Percentiles rank a stretch among this genome's conserved stretches.
These are phyloP conservation scores for Diddensiella transvaalensis DNA, from an alignment of 805 yeast genomes.

Conservation along the genomic window DNA sequence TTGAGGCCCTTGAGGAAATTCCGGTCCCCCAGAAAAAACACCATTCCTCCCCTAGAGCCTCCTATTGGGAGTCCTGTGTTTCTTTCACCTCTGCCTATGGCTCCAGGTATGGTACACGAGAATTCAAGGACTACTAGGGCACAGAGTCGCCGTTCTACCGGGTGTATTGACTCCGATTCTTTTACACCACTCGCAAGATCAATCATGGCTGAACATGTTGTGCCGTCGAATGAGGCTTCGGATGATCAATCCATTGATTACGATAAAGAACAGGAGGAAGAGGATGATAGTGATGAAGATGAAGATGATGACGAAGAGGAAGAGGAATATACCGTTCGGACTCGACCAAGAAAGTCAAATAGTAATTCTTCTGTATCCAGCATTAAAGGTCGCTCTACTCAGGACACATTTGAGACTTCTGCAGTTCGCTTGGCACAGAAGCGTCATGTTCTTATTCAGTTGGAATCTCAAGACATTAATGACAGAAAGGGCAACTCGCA, in stretches of 20 bases:
- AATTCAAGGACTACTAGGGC: background rate
- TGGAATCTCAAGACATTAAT: background rate
- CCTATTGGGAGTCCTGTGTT: background rate
- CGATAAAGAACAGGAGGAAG: background rate
- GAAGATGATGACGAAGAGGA: background rate
- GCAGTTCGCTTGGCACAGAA: conserved; percentile 1
- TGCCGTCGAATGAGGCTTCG: background rate
- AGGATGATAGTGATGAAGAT: background rate
- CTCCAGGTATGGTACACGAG: background rate
- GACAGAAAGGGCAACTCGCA: conserved; percentile 10
- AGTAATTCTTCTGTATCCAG: background rate
- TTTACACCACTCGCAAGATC: too few relatives aligned
- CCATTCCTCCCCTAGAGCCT: background rate
- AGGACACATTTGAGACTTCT: background rate
- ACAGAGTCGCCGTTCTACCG: background rate
- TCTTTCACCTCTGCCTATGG: background rate
- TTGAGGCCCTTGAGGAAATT: background rate
- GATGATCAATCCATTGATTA: background rate
- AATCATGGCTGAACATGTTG: too few relatives aligned
- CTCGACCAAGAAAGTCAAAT: background rate
- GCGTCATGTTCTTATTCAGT: background rate
- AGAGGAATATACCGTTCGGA: background rate
- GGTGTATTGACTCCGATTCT: background rate
- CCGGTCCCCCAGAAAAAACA: background rate
- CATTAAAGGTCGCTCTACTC: background rate